Percentiles rank a stretch among this genome's conserved stretches.
Evolutionary conservation across 2,329 filamentous ascomycete genomes (phyloP).

Genomic region (Cladosporium colombiae): DNA sequence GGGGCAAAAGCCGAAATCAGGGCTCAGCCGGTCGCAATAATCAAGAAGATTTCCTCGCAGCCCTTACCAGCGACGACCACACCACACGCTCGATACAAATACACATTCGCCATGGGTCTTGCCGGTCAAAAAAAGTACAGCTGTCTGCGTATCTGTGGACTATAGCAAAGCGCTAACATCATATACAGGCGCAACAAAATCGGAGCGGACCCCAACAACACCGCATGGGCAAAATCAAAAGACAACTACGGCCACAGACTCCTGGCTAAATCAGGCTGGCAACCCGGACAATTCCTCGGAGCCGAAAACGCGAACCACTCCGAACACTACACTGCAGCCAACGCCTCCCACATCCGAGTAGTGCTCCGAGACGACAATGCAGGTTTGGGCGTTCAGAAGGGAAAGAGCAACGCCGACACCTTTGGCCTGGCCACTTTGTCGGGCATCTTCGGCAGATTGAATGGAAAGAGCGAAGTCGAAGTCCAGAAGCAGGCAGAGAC

Average conservation of each 20-base stretch:
- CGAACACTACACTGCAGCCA: conserved; percentile 75
- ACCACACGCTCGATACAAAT: background rate
- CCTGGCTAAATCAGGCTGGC: conserved; percentile 85
- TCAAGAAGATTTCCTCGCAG: background rate
- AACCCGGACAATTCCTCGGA: conserved; percentile 79
- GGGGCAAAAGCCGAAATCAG: background rate
- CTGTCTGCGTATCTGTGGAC: background rate
- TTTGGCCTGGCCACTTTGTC: conserved; percentile 87
- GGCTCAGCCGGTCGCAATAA: background rate
- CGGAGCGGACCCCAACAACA: conserved; percentile 92
- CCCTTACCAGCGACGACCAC: background rate
- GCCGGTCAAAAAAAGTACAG: conserved; percentile 26
- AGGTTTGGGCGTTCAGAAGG: conserved; percentile 79
- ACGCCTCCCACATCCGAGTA: conserved; percentile 81
- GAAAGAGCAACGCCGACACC: conserved; percentile 66
- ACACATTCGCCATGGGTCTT: conserved; percentile 25
- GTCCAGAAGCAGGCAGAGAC: conserved; percentile 67
- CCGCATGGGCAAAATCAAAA: conserved; percentile 82
- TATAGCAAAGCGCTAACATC: conserved; percentile 1
- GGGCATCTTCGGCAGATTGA: conserved; percentile 81
- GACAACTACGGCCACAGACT: conserved; percentile 86
- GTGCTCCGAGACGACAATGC: conserved; percentile 86
- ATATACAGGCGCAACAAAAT: conserved; percentile 66
- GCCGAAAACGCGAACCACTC: conserved; percentile 74
- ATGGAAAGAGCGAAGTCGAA: conserved; percentile 78